Conservation (phyloP, 352 stramenopile genomes). For the Globisporangium parvum region DNA sequence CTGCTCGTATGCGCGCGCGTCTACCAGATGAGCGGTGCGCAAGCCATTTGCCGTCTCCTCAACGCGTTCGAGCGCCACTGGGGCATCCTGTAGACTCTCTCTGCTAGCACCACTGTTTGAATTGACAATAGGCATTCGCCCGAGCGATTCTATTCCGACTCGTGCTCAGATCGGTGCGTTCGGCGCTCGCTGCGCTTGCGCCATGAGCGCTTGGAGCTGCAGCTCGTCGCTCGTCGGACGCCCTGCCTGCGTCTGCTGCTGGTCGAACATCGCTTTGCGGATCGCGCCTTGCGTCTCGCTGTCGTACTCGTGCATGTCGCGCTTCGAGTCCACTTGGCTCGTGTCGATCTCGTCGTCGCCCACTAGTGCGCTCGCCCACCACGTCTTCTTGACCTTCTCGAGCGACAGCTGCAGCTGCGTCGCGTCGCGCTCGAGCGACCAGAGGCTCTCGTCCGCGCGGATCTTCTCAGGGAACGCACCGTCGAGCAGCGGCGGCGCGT, state of each 20-base stretch:
- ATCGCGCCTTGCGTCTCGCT: slow-evolving; percentile 96
- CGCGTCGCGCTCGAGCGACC: slow-evolving; percentile 87
- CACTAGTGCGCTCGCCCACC: slow-evolving; percentile 94
- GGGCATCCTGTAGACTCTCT: slow-evolving; percentile 94
- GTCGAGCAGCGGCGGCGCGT: slow-evolving; percentile 42
- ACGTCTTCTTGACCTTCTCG: slow-evolving; percentile 97
- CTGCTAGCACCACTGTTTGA: slow-evolving; percentile 5
- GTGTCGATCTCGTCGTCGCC: slow-evolving; percentile 96
- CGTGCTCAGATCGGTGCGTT: slow-evolving; percentile 26
- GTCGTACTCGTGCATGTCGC: slow-evolving; percentile 95
- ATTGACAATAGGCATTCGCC: background rate
- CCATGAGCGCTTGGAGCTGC: slow-evolving; percentile 89
- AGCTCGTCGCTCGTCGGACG: slow-evolving; percentile 91
- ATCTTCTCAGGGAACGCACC: slow-evolving; percentile 90
- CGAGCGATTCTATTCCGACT: background rate
- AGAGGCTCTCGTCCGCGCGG: slow-evolving; percentile 96
- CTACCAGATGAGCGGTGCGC: slow-evolving; percentile 89
- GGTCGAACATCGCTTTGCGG: slow-evolving; percentile 97
- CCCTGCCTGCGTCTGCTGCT: slow-evolving; percentile 91
- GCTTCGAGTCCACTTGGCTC: slow-evolving; percentile 94
- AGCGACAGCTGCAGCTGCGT: slow-evolving; percentile 82
- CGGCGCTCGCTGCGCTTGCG: slow-evolving; percentile 85
- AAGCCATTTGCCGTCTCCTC: slow-evolving; percentile 95
- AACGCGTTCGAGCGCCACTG: slow-evolving; percentile 98
- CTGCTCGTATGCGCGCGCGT: no score